These are phyloP conservation scores for Cyberlindnera mississippiensis DNA, from an alignment of 805 yeast genomes.

Conservation along the genomic window DNA sequence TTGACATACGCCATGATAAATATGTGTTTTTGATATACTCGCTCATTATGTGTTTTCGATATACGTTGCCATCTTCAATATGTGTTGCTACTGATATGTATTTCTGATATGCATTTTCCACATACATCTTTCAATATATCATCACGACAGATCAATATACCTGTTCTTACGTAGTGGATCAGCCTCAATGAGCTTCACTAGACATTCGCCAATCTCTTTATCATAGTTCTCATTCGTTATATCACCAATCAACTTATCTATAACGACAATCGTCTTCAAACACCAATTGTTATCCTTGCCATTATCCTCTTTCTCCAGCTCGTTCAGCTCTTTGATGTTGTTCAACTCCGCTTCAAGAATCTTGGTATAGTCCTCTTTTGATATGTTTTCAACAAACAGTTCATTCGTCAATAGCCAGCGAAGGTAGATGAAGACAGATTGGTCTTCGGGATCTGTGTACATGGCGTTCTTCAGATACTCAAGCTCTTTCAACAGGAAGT, in stretches of 20 bases:
- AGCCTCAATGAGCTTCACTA: conserved; percentile 42
- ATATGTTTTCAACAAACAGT: conserved; percentile 25
- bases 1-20: no score
- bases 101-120: no score
- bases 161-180: conserved; percentile 67
- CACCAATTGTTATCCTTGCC: conserved; percentile 73
- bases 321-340: conserved; percentile 59
- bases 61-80: no score
- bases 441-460: conserved; percentile 91
- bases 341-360: conserved; percentile 44
- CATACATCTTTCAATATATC: no score
- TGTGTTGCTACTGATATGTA: no score
- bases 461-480: conserved; percentile 74
- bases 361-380: conserved; percentile 30
- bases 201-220: conserved; percentile 32
- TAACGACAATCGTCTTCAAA: conserved; percentile 51
- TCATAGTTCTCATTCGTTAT: conserved; percentile 14
- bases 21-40: no score
- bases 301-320: conserved; percentile 66
- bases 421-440: conserved; percentile 87
- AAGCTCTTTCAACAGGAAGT: conserved; percentile 54
- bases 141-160: conserved; percentile 38
- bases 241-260: conserved; percentile 33
- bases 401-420: conserved; percentile 62
- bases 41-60: no score